phyloP scores from a whole-genome alignment of 495 filamentous ascomycete genomes.

The Hypoxylon crocopeplum region DNA sequence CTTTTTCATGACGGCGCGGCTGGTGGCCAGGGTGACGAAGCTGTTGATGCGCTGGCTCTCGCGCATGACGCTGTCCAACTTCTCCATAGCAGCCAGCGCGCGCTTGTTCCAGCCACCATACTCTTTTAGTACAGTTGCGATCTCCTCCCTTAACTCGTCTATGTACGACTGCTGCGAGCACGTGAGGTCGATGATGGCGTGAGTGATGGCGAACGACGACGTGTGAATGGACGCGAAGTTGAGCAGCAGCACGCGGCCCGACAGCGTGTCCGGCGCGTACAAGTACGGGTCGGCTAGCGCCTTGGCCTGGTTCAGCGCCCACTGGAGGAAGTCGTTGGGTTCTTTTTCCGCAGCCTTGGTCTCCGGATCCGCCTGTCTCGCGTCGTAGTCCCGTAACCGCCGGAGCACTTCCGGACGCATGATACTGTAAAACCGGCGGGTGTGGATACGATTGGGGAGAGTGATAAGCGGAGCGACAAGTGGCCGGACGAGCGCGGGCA shows the following conservation, averaged over 20 bases:
- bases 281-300: slow-evolving; percentile 36
- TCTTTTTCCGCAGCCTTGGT: slow-evolving; percentile 26
- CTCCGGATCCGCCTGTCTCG: slow-evolving; percentile 32
- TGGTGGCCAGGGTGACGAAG: slow-evolving; percentile 38
- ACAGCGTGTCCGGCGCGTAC: slow-evolving; percentile 35
- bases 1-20: slow-evolving; percentile 37
- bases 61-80: slow-evolving; percentile 49
- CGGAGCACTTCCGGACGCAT: slow-evolving; percentile 43
- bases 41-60: slow-evolving; percentile 46
- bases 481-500: slow-evolving; percentile 45
- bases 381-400: slow-evolving; percentile 40
- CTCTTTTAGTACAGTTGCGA: slow-evolving; percentile 42
- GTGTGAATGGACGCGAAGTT: slow-evolving; percentile 62
- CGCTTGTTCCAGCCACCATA: slow-evolving; percentile 52
- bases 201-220: slow-evolving; percentile 53
- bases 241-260: slow-evolving; percentile 45
- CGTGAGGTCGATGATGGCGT: slow-evolving; percentile 54
- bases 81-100: slow-evolving; percentile 48
- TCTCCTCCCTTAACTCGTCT: slow-evolving; percentile 59
- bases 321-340: slow-evolving; percentile 51
- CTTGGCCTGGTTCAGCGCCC: slow-evolving; percentile 43
- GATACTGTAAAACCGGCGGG: slow-evolving; percentile 38
- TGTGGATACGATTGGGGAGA: slow-evolving; percentile 46
- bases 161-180: slow-evolving; percentile 48
- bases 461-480: slow-evolving; percentile 44